Conservation (phyloP, 306 rosid species). For the Cicer pinnatifidum region DNA sequence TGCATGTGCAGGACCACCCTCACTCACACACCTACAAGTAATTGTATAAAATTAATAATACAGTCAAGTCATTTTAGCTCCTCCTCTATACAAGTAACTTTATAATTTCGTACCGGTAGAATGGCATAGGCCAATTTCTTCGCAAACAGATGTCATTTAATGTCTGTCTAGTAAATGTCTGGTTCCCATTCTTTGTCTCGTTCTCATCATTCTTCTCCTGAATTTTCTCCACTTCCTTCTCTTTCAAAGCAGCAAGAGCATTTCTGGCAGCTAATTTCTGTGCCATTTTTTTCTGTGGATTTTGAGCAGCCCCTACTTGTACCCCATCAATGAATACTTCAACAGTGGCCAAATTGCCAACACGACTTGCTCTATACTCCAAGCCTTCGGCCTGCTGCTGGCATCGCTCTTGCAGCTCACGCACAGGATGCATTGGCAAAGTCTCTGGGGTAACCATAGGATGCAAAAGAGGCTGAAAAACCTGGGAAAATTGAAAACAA, state of each 20-base stretch:
- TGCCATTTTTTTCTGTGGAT: conserved; percentile 98
- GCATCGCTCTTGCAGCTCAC: conserved; percentile 98
- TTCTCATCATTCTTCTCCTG: conserved; percentile 68
- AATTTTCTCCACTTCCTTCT: conserved; percentile 72
- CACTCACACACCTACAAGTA: conserved; percentile 79
- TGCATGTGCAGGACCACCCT: conserved; percentile 99
- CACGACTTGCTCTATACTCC: conserved; percentile 89
- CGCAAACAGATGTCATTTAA: conserved; percentile 91
- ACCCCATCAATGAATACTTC: conserved; percentile 95
- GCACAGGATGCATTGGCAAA: conserved; percentile 99
- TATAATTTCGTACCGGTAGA: conserved; percentile 61
- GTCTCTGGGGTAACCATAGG: conserved; percentile 99
- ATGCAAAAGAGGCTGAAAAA: conserved; percentile 88
- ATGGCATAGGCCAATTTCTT: conserved; percentile 98
- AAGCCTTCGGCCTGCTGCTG: conserved; percentile 98
- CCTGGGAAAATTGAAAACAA: conserved; percentile 55
- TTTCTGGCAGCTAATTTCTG: conserved; percentile 98
- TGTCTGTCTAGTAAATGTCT: conserved; percentile 91
- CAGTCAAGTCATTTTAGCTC: background rate
- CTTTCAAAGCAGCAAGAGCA: conserved; percentile 87
- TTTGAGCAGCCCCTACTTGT: conserved; percentile 84
- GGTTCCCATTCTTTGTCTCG: conserved; percentile 82
- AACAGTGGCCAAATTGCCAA: conserved; percentile 91
- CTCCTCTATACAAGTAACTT: conserved; percentile 10
- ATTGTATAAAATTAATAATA: background rate